Conservation (phyloP, 2,329 filamentous ascomycete species). For the Alternaria sp. region DNA sequence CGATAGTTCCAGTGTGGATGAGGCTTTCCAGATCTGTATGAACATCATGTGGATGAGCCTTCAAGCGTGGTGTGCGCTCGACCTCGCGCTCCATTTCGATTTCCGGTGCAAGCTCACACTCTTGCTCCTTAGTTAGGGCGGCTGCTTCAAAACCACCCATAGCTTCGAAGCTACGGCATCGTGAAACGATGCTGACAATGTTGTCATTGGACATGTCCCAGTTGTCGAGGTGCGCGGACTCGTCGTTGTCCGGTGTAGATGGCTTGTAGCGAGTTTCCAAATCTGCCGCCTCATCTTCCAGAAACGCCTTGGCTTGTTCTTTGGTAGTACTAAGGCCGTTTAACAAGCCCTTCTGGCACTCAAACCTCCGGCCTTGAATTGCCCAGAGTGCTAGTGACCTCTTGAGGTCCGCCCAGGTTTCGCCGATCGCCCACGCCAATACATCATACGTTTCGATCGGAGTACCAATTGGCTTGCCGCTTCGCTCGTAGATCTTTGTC, state of each 20-base stretch:
- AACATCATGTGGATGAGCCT: conserved; percentile 48
- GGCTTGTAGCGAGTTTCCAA: conserved; percentile 62
- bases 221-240: too few relatives aligned
- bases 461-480: neutral
- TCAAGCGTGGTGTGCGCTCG: conserved; percentile 54
- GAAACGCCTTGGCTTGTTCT: too few relatives aligned
- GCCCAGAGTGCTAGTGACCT: too few relatives aligned
- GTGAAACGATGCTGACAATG: conserved; percentile 25
- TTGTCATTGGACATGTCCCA: conserved; percentile 26
- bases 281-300: conserved; percentile 61
- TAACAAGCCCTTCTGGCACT: too few relatives aligned
- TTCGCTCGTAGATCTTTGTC: conserved; percentile 54
- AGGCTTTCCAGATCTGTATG: too few relatives aligned
- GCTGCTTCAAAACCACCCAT: conserved; percentile 28
- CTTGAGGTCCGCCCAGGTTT: conserved; percentile 54
- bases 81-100: conserved; percentile 65
- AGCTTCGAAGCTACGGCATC: conserved; percentile 34
- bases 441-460: conserved; percentile 58
- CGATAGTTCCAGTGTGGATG: too few relatives aligned
- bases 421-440: conserved; percentile 64
- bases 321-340: too few relatives aligned
- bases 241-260: too few relatives aligned
- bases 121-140: conserved; percentile 68
- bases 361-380: too few relatives aligned
- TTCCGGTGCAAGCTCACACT: conserved; percentile 70